These are phyloP conservation scores for Esteya vermicola DNA, from an alignment of 2,329 filamentous ascomycete species.

Conservation along the genomic window DNA sequence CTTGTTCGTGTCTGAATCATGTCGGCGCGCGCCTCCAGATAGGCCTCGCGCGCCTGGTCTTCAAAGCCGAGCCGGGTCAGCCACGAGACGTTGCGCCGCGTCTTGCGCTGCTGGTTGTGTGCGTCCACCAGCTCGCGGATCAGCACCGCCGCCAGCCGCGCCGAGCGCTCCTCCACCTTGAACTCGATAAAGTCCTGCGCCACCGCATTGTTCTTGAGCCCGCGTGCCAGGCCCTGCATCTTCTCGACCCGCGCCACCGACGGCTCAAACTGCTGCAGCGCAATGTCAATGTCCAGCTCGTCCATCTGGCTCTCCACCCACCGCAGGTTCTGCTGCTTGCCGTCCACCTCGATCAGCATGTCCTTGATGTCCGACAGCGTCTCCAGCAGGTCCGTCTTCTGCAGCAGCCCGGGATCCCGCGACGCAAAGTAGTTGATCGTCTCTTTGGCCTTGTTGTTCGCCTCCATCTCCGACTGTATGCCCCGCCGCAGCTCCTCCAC, in stretches of 20 bases:
- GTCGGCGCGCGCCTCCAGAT: conserved; percentile 63
- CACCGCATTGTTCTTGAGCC: conserved; percentile 70
- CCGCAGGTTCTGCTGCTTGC: conserved; percentile 87
- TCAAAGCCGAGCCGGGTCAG: conserved; percentile 79
- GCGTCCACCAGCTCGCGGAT: conserved; percentile 64
- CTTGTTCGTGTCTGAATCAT: conserved; percentile 72
- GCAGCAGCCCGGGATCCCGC: conserved; percentile 59
- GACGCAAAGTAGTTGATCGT: conserved; percentile 77
- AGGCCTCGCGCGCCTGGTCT: conserved; percentile 75
- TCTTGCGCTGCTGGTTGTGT: conserved; percentile 62
- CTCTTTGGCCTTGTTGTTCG: conserved; percentile 70
- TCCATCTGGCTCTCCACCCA: conserved; percentile 96
- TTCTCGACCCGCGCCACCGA: conserved; percentile 77
- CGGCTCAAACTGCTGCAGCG: conserved; percentile 74
- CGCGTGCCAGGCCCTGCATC: conserved; percentile 62
- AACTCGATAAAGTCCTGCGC: conserved; percentile 86
- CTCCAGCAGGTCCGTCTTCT: conserved; percentile 69
- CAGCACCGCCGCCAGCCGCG: conserved; percentile 61
- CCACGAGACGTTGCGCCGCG: conserved; percentile 72
- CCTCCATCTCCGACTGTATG: conserved; percentile 73
- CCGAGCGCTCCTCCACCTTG: conserved; percentile 77
- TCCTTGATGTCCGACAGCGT: conserved; percentile 67
- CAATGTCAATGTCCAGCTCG: conserved; percentile 90
- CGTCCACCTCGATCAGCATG: conserved; percentile 88
- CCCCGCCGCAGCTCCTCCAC: conserved; percentile 83